phyloP scores from a whole-genome alignment of 495 filamentous ascomycete species.

The Podospora appendiculata region DNA sequence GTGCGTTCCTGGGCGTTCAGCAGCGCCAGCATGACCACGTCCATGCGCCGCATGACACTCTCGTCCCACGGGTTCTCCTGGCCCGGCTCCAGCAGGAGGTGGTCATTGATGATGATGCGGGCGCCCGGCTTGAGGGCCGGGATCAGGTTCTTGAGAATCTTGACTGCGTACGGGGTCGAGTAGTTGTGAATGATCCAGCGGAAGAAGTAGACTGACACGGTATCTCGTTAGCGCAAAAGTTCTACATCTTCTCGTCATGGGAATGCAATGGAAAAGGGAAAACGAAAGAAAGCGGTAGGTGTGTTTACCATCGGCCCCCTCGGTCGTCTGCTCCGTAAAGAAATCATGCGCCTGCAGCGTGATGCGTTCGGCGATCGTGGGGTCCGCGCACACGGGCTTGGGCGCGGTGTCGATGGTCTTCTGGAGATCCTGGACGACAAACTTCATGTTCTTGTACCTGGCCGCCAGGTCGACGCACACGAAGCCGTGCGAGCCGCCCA shows the following conservation, averaged over 20 bases:
- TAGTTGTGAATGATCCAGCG: conserved; percentile 55
- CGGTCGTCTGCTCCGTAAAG: conserved; percentile 44
- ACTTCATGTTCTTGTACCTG: conserved; percentile 37
- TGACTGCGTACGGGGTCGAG: conserved; percentile 48
- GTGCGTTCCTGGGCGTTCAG: conserved; percentile 49
- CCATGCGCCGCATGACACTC: conserved; percentile 45
- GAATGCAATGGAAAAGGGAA: background rate
- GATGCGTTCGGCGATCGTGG: conserved; percentile 33
- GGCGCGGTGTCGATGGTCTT: conserved; percentile 39
- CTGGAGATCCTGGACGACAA: conserved; percentile 51
- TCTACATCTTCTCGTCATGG: background rate
- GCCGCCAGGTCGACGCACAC: conserved; percentile 41
- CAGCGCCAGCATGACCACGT: conserved; percentile 47
- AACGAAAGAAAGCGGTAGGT: background rate
- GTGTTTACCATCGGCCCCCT: conserved; percentile 38
- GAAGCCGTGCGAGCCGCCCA: conserved; percentile 51
- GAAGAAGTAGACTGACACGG: conserved; percentile 40
- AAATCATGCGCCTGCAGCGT: conserved; percentile 45
- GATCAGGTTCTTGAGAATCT: conserved; percentile 44
- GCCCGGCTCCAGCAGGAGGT: conserved; percentile 38
- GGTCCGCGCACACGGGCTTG: conserved; percentile 28
- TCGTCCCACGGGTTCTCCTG: conserved; percentile 41
- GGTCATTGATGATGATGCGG: conserved; percentile 45
- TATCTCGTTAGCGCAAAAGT: background rate
- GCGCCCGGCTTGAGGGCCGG: conserved; percentile 49